phyloP scores from a whole-genome alignment of 805 yeast species.

The Saccharomycopsis sp. region DNA sequence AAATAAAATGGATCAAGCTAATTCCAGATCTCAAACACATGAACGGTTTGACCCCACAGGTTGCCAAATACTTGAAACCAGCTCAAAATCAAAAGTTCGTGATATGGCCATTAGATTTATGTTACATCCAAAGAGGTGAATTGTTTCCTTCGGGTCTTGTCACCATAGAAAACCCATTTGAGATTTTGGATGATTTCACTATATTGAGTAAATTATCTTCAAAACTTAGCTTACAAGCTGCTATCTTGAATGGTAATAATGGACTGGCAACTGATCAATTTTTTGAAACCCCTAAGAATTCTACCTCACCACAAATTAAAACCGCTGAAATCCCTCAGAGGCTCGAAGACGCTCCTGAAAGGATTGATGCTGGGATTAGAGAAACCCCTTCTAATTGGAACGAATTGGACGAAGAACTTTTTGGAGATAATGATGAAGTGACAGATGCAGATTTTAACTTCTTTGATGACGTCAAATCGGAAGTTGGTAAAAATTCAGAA shows the following conservation, averaged over 20 bases:
- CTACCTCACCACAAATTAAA: conserved; percentile 15
- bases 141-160: not conserved
- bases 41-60: conserved; percentile 58
- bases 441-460: conserved; percentile 27
- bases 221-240: not conserved
- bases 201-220: conserved; percentile 21
- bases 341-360: not conserved
- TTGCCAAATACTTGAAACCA: conserved; percentile 47
- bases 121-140: conserved; percentile 47
- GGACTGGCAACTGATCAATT: not conserved
- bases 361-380: not conserved
- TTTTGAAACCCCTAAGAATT: not conserved
- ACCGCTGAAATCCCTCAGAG: not conserved
- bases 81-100: conserved; percentile 50
- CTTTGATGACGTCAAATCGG: conserved; percentile 21
- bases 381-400: conserved; percentile 23
- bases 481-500: conserved; percentile 14
- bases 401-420: conserved; percentile 29
- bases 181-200: conserved; percentile 27
- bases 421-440: conserved; percentile 28
- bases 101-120: conserved; percentile 66
- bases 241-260: not conserved
- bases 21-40: conserved; percentile 63
- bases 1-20: conserved; percentile 54
- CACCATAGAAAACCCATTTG: conserved; percentile 25